These are phyloP conservation scores for Myriosclerotinia duriaeana DNA, from an alignment of 2,329 filamentous ascomycete genomes.

Conservation along the genomic window DNA sequence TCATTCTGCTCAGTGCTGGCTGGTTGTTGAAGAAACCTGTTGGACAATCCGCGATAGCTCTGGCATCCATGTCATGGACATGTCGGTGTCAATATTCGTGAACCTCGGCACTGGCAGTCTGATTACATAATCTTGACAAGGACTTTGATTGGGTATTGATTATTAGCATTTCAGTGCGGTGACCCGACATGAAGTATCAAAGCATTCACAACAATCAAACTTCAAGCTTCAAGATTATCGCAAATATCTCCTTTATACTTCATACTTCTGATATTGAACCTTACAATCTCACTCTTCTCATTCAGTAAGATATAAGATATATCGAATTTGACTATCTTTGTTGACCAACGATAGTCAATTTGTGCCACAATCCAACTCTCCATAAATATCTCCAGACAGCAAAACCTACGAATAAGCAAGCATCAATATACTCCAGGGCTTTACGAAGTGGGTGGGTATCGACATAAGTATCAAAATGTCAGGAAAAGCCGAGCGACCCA, in stretches of 20 bases:
- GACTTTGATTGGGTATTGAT: conserved; percentile 5
- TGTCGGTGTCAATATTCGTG: conserved; percentile 21
- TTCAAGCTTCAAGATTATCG: not conserved
- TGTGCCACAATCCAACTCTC: conserved; percentile 15
- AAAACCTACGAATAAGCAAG: not conserved
- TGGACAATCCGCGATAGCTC: not conserved
- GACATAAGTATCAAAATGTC: conserved; percentile 29
- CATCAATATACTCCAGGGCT: conserved; percentile 7
- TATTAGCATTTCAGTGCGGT: not conserved
- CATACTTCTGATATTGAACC: not conserved
- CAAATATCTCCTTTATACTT: not conserved
- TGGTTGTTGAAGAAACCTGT: conserved; percentile 14
- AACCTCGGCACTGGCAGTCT: conserved; percentile 23
- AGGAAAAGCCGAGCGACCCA: conserved; percentile 32
- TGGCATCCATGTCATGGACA: not conserved
- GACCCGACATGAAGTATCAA: conserved; percentile 9
- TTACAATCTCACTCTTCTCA: not conserved
- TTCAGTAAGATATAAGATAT: not conserved
- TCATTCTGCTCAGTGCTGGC: conserved; percentile 31
- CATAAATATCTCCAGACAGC: conserved; percentile 12
- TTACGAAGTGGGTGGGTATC: conserved; percentile 17
- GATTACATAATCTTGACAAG: conserved; percentile 29
- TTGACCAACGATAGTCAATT: not conserved
- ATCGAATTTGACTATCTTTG: not conserved
- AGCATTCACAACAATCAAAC: not conserved